Base-by-base conservation (phyloP, 2,329 filamentous ascomycete genomes). In the Nemania sp. region DNA sequence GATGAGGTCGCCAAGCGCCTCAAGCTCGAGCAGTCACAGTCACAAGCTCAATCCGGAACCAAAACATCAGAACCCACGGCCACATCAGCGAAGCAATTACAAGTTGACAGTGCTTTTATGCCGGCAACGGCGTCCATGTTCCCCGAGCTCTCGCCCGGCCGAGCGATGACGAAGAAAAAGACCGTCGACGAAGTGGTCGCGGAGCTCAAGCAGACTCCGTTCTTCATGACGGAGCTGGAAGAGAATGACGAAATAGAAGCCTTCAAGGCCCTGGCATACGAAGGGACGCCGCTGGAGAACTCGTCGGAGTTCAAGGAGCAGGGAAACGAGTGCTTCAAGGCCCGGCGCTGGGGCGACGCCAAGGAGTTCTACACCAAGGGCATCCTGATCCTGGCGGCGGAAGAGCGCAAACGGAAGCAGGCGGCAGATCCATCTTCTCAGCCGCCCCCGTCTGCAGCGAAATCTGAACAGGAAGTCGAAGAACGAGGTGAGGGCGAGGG, bases 171-270 rank as follows among this genome's bases (percentile, higher is more conserved):
- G 59, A 70, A 69, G 21, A 74, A 78, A 68, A 83, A 81, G 74
- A 81, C 83, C 4, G 76, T 81, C 2, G 83, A 84, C 39, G 83
- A 87, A 68, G 80, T 86, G 35, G 74, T 82, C 58, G 80, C 80
- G 10, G 84, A 87, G 50, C 76, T 87, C 43, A 85, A 85, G 73
- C 80, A 81, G 72, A 84, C 81, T 34, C 95, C 95, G 6, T 83
- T 99, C 39, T 99, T 99, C 81, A 99, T 99, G 95, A 98, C 92
- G 32, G 88, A 91, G 67, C 82, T 97, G 35, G 91, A 91, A 69
- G 90, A 96, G 65, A 97, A 97, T 72, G 81, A 89, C 63, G 87
- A 90, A 67, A 81, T 97, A 0, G 92, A 96, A 69, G 96, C 95
- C 0, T 82, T 99, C 62, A 90, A 91, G 73, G 94, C 95, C 0